Evolutionary conservation across 2,329 filamentous ascomycete species (phyloP).

Genomic region (Zymoseptoria crescenta): DNA sequence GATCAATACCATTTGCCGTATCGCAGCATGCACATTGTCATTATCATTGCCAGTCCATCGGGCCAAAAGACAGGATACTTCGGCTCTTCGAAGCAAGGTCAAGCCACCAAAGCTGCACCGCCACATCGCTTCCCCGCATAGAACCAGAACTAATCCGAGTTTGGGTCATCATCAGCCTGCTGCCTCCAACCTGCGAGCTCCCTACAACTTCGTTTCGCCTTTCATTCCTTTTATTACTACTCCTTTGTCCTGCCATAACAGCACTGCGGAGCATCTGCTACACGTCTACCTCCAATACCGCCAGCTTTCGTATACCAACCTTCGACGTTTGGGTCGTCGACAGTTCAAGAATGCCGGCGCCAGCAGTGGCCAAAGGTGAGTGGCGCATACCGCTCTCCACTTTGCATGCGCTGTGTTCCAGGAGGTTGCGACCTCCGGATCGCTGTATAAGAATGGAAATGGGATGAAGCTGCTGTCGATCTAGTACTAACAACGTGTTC

Average conservation of each 20-base stretch:
- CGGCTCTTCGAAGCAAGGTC: no score
- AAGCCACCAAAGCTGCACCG: not conserved
- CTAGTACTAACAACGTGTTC: constrained; percentile 9
- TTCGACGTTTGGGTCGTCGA: not conserved
- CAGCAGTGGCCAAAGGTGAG: constrained; percentile 11
- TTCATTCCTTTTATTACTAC: not conserved
- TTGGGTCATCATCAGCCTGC: not conserved
- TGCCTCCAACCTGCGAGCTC: not conserved
- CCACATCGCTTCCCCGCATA: not conserved
- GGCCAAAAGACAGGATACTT: not conserved
- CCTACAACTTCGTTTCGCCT: not conserved
- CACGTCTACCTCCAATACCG: not conserved
- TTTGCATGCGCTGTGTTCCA: constrained; percentile 3
- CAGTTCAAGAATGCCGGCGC: constrained; percentile 2
- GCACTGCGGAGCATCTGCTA: not conserved
- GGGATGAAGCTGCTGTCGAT: not conserved
- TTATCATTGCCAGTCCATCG: not conserved
- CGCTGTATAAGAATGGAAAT: not conserved
- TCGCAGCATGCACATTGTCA: no score
- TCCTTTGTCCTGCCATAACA: not conserved
- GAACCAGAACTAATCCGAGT: no score
- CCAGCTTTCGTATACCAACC: not conserved
- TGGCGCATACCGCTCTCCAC: not conserved
- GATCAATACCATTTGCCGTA: no score
- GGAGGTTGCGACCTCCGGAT: constrained; percentile 3